Base-by-base conservation (phyloP, 495 filamentous ascomycete species). In the Glarea lozoyensis region DNA sequence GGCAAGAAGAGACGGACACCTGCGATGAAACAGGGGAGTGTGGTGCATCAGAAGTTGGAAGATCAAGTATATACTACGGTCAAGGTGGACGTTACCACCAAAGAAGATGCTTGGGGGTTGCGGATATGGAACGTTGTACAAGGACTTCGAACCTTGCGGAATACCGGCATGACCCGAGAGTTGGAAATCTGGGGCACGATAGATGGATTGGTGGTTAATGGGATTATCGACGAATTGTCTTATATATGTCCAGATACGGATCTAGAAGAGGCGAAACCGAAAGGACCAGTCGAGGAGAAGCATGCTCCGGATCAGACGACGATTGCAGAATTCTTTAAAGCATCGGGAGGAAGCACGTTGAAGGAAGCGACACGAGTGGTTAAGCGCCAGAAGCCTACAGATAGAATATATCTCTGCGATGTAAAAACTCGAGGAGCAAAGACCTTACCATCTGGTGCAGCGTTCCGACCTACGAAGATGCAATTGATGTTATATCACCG, bases 51-150 rank as follows among this genome's bases (percentile, higher is more conserved):
- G 57, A 74, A 66, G 3, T 70, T 98, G 0, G 93, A 98, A 60
- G 81, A 87, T 42, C 71, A 96, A 60, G 75, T 96, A 1, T 84
- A 89, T 55, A 79, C 64, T 1, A 76, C 81, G 0, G 84, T 96
- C 2, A 62, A 67, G 12, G 75, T 98, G 2, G 75, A 81, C 10
- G 64, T 84, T n/a, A 59, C 63, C 6, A 88, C 75, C 0, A 82
- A 75, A 43, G 93, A 95, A 54, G 93, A 98, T 61, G 67, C 63
- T 0, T 86, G 86, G 64, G 92, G 84, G 1, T 62, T 98, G 35
- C 70, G 78, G 45, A 69, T 97, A 29, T 97, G 92, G 87, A 98
- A 98, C 63, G 72, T 90, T 19, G 84, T 94, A 20, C 83, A 93
- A 55, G 88, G 92, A 0, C 57, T 98, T 25, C 74, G 82, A 11